Conservation (phyloP, 148 eudicot genomes). For the Silene uniflora region DNA sequence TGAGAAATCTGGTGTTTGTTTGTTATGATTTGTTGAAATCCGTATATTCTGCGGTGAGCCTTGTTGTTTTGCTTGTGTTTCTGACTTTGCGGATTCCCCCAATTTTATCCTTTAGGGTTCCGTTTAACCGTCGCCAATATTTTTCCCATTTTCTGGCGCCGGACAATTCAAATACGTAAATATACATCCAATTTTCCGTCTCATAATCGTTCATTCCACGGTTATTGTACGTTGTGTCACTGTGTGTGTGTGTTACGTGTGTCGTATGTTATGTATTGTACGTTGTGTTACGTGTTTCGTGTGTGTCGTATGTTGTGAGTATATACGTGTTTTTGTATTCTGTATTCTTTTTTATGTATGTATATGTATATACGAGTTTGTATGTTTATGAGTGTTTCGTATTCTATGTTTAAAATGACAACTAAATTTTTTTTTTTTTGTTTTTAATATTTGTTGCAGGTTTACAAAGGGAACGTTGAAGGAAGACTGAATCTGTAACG, state of each 20-base stretch:
- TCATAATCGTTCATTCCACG: too few species aligned
- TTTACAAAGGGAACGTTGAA: not conserved
- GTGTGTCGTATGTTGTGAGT: not conserved
- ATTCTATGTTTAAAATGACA: not conserved
- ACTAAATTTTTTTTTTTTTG: not conserved
- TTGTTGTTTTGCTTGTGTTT: slow-evolving; percentile 1
- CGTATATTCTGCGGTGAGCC: slow-evolving; percentile 11
- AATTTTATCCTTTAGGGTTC: slow-evolving; percentile 27
- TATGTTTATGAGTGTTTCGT: not conserved
- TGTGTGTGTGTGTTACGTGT: not conserved
- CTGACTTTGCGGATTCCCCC: not conserved
- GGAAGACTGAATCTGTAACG: not conserved
- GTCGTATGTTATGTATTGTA: not conserved
- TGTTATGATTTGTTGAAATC: slow-evolving; percentile 13
- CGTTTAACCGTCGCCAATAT: slow-evolving; percentile 20
- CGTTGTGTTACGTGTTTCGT: not conserved
- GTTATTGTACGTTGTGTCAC: not conserved
- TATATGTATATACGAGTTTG: not conserved
- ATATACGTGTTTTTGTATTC: not conserved
- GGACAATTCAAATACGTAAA: not conserved
- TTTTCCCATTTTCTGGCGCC: not conserved
- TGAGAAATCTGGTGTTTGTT: slow-evolving; percentile 18
- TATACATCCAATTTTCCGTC: not conserved
- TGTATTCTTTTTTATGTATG: not conserved
- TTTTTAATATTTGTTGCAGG: slow-evolving; percentile 12